Evolutionary conservation across 768 basidiomycete genomes (phyloP), one percentile per base, ranked within the genome.

Genomic region (Punctularia strigosozonata): DNA sequence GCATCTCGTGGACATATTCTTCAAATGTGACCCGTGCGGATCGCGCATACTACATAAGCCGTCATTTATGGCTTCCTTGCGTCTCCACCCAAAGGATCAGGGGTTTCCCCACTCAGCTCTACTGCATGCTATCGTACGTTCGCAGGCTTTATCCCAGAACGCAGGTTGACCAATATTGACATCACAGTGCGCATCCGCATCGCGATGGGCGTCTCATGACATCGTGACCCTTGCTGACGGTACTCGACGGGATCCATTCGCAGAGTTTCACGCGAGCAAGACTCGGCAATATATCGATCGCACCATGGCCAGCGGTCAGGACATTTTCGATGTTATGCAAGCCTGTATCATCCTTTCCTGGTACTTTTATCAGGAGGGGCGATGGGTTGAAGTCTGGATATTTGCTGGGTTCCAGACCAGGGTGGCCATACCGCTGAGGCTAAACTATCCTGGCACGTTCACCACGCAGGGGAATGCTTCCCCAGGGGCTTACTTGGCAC

Each of bases 321-420:
- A 88, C 47, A 88, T 89, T 40, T 87, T 90, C 55, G 72, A 73
- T 4, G 85, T 89, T 6, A 73, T 89, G 71, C 85, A 89, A 53
- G 87, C 87, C 5, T 87, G 86, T 50, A 80, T 81, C 44, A 62
- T 90, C 18, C 71, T 90, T 14, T 84, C 83, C 2, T 90, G 87
- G 87, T 89, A 86, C 58, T 88, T 89, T 47, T 90, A 88, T 52
- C 80, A 86, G 41, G 87, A 89, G 58, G 86, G 87, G 2, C 70
- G 85, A 39, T 74, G 87, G 87, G 86, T 89, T 6, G 87, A 90
- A 58, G 80, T 89, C 3, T 89, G 87, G 87, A 82, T 88, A 28
- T 87, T 87, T 58, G 84, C 87, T 15, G 83, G 74, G 10, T 88
- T 88, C 50, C 82, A 87, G 53, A 84, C 79, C 13, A 71, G 86